phyloP scores from a whole-genome alignment of 495 filamentous ascomycete genomes.

The Bacidia rubella region DNA sequence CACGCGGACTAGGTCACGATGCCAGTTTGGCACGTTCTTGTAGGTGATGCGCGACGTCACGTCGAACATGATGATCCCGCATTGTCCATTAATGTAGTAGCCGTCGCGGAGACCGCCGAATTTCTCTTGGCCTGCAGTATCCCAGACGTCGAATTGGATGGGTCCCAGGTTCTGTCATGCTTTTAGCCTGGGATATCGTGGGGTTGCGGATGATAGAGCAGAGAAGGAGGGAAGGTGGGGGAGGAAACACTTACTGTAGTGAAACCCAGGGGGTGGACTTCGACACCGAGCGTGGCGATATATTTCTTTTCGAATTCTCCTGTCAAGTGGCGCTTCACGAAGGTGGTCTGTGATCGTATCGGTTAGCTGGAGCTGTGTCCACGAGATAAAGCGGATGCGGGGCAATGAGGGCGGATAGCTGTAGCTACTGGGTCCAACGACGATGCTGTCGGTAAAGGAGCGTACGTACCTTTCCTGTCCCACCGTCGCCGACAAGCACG shows the following conservation, averaged over 20 bases:
- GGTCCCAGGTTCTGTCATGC: slow-evolving; percentile 67
- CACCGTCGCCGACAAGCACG: slow-evolving; percentile 98
- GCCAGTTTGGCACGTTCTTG: slow-evolving; percentile 99
- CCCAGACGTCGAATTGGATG: slow-evolving; percentile 99
- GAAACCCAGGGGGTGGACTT: slow-evolving; percentile 92
- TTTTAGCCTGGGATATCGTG: slow-evolving; percentile 8
- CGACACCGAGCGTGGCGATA: slow-evolving; percentile 98
- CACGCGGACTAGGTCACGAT: slow-evolving; percentile 98
- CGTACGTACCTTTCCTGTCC: slow-evolving; percentile 89
- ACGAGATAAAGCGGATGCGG: neutral
- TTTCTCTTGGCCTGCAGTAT: slow-evolving; percentile 99
- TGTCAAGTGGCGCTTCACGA: slow-evolving; percentile 99
- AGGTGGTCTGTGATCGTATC: slow-evolving; percentile 63
- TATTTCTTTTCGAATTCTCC: slow-evolving; percentile 99
- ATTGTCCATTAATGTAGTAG: slow-evolving; percentile 99
- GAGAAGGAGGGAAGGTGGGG: neutral
- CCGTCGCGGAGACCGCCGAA: slow-evolving; percentile 99
- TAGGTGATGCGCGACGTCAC: slow-evolving; percentile 99
- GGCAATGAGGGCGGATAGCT: neutral
- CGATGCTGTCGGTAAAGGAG: neutral
- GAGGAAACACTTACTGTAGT: slow-evolving; percentile 68
- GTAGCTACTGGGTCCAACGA: neutral
- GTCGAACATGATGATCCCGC: slow-evolving; percentile 99
- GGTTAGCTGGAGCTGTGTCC: neutral
- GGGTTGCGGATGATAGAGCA: slow-evolving; percentile 20